Conservation (phyloP, 1,284 basidiomycete species). For the Ustilago loliicola region DNA sequence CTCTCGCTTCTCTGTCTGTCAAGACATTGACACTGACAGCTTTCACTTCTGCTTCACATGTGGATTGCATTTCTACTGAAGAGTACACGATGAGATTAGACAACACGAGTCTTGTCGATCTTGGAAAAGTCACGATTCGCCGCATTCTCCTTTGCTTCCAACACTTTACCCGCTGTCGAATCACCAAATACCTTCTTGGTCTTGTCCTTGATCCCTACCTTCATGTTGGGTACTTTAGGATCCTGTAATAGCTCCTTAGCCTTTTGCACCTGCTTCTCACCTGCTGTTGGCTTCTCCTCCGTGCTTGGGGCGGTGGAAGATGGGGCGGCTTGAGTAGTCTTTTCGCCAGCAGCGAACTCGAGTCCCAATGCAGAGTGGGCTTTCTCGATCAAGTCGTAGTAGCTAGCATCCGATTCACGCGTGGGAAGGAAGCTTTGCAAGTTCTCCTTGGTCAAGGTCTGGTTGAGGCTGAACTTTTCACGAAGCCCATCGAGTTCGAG, state of each 20-base stretch:
- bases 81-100: conserved; percentile 12
- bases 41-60: not conserved
- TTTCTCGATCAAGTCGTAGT: conserved; percentile 52
- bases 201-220: conserved; percentile 33
- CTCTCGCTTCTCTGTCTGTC: not conserved
- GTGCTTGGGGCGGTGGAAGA: not conserved
- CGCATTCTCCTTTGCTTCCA: conserved; percentile 39
- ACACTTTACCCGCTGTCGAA: conserved; percentile 23
- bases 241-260: conserved; percentile 33
- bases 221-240: conserved; percentile 37
- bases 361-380: conserved; percentile 54
- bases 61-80: conserved; percentile 4
- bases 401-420: conserved; percentile 47
- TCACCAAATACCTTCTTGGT: conserved; percentile 46
- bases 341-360: conserved; percentile 37
- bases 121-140: conserved; percentile 39
- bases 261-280: conserved; percentile 34
- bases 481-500: conserved; percentile 63
- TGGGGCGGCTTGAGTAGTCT: conserved; percentile 22
- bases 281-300: conserved; percentile 20
- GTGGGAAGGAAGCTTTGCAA: conserved; percentile 50
- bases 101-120: conserved; percentile 47
- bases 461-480: conserved; percentile 38
- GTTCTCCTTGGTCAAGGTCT: conserved; percentile 28
- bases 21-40: not conserved